Percentiles rank a stretch among this genome's conserved stretches.
phyloP scores from a whole-genome alignment of 768 basidiomycete genomes.

The Lactarius sp. region DNA sequence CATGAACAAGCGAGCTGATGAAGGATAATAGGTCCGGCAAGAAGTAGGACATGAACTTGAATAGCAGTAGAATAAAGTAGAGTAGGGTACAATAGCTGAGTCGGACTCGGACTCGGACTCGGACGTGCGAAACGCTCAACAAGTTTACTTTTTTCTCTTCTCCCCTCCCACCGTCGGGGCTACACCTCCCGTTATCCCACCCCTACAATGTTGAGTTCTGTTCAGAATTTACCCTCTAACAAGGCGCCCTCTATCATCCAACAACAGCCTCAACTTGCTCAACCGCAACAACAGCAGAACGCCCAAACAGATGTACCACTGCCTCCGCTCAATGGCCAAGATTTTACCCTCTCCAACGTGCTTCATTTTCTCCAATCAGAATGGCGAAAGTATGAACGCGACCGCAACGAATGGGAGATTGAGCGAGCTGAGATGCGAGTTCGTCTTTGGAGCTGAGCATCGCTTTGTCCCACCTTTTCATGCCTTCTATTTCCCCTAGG shows the following conservation, averaged over 20 bases:
- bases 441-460: constrained; percentile 33
- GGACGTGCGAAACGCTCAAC: constrained; percentile 1
- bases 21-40: constrained; percentile 53
- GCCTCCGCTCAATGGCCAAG: constrained; percentile 82
- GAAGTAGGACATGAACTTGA: constrained; percentile 42
- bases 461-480: constrained; percentile 27
- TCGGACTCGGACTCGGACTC: too few species aligned
- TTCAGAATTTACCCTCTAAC: constrained; percentile 41
- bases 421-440: constrained; percentile 99
- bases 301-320: constrained; percentile 54
- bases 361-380: constrained; percentile 98
- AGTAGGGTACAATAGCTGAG: too few species aligned
- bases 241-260: constrained; percentile 37
- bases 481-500: constrained; percentile 43
- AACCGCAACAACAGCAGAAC: constrained; percentile 49
- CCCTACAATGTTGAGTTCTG: constrained; percentile 62
- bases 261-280: constrained; percentile 51
- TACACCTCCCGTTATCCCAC: constrained; percentile 25
- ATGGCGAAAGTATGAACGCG: constrained; percentile 96
- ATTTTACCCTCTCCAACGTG: constrained; percentile 89
- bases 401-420: constrained; percentile 99
- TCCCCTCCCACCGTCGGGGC: neutral
- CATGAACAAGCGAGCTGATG: neutral
- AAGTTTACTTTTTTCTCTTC: neutral
- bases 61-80: neutral